Evolutionary conservation across 1,284 basidiomycete genomes (phyloP), one percentile per base, ranked within the genome.

Genomic region (Pseudozyma pruni): DNA sequence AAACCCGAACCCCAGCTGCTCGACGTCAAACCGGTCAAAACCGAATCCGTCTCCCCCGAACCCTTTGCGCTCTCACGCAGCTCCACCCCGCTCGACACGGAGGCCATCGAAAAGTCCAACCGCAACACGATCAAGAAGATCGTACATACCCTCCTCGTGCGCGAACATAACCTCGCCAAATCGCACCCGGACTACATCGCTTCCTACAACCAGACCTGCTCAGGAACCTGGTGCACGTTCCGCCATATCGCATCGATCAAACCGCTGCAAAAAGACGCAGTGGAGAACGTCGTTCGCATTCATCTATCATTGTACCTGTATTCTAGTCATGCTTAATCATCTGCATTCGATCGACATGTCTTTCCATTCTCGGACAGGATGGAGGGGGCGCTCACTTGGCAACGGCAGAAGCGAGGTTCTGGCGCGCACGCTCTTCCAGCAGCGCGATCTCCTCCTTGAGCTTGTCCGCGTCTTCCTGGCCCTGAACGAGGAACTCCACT

Each of bases 161-260:
- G 52, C 41, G 66, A 64, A 52, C 34, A 63, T 31, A 46, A 46
- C 40, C 49, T 63, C 14, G 33, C 52, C 38, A 70, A 70, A 23
- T 35, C 56, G 4, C 51, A 74, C 19, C 41, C 62, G 3, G 76
- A 73, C 52, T 78, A 74, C 56, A 51, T 69, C 17, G 69, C 70
- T 17, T 69, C 70, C 37, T 78, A 71, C 68, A 61, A 55, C 43
- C 59, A 67, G 35, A 70, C 76, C 1, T 78, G 73, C 51, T 58
- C 63, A 14, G 72, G 72, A 38, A 67, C 73, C 22, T 72, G 69
- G 69, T 67, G 63, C 69, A 53, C 63, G 8, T 67, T 72, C 33
- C 62, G 69, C 55, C 52, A 52, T 19, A 33, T 57, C 25, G 69
- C 58, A 38, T 37, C 51, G 13, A 20, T 43, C 40, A 29, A 40